Percentiles rank a stretch among this genome's conserved stretches.
Conservation (phyloP, 2,329 filamentous ascomycete species). For the Colletotrichum salicis region DNA sequence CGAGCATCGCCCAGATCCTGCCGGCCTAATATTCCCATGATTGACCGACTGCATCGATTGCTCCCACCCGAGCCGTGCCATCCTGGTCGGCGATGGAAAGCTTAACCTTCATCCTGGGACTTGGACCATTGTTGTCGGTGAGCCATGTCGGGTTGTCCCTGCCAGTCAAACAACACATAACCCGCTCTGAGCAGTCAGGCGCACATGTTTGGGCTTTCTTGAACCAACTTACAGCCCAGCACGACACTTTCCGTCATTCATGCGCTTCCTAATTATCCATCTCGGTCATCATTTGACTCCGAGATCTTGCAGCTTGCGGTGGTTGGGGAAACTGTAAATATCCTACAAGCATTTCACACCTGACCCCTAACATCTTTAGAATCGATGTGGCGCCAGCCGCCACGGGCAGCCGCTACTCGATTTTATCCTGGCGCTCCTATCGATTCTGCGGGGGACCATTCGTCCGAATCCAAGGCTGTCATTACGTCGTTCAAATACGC, state of each 20-base stretch:
- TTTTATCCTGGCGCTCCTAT: background rate
- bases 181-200: background rate
- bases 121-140: background rate
- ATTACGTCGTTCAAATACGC: background rate
- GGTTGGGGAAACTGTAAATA: too few relatives aligned
- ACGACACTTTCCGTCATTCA: background rate
- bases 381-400: background rate
- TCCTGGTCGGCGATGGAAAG: conserved; percentile 23
- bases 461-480: conserved; percentile 23
- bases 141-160: conserved; percentile 7
- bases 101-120: conserved; percentile 31
- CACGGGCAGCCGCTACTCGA: background rate
- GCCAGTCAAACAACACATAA: background rate
- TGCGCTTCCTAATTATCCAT: background rate
- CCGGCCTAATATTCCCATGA: background rate
- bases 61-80: conserved; percentile 24
- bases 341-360: background rate
- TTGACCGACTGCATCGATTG: background rate
- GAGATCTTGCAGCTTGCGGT: background rate
- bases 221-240: background rate
- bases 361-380: background rate
- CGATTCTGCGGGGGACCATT: conserved; percentile 20
- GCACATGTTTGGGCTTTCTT: conserved; percentile 5
- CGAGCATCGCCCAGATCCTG: conserved; percentile 9
- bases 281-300: background rate